Conservation (phyloP, 202 grass and related monocot genomes). For the Zoysia matrella region DNA sequence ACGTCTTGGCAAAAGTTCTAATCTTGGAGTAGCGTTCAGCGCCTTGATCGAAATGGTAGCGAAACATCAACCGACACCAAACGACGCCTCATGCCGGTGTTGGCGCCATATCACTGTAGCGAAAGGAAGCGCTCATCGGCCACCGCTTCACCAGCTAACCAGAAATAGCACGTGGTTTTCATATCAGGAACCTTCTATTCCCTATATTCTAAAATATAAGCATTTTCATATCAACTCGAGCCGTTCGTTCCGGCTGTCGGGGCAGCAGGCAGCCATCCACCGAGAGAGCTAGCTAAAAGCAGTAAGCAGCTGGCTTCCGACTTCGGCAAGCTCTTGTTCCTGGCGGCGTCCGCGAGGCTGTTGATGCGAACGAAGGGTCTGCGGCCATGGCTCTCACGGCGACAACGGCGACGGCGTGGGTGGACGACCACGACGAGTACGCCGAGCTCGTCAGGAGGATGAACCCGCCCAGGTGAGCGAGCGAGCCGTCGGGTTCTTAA, state of each 20-base stretch:
- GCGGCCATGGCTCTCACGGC: background rate
- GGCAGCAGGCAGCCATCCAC: no score
- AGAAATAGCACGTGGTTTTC: background rate
- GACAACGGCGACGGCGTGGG: slow-evolving; percentile 21
- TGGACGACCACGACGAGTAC: slow-evolving; percentile 15
- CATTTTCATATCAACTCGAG: no score
- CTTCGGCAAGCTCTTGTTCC: no score
- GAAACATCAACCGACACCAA: background rate
- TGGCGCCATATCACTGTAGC: background rate
- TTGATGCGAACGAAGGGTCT: slow-evolving; percentile 32
- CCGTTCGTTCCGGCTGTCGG: no score
- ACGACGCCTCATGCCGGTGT: background rate
- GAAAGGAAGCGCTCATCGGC: background rate
- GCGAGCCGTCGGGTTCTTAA: background rate
- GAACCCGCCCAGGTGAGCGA: slow-evolving; percentile 65
- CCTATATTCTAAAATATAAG: no score
- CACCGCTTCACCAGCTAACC: slow-evolving; percentile 8
- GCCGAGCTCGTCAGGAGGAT: no score
- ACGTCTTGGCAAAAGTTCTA: no score
- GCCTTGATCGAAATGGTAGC: slow-evolving; percentile 2
- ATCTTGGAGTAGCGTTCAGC: no score
- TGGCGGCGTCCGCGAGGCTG: slow-evolving; percentile 4
- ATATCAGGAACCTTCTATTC: background rate
- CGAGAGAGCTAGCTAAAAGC: no score
- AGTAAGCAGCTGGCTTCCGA: background rate